Conservation (phyloP, 768 basidiomycete genomes). For the Boletus rufocinnamomeus region DNA sequence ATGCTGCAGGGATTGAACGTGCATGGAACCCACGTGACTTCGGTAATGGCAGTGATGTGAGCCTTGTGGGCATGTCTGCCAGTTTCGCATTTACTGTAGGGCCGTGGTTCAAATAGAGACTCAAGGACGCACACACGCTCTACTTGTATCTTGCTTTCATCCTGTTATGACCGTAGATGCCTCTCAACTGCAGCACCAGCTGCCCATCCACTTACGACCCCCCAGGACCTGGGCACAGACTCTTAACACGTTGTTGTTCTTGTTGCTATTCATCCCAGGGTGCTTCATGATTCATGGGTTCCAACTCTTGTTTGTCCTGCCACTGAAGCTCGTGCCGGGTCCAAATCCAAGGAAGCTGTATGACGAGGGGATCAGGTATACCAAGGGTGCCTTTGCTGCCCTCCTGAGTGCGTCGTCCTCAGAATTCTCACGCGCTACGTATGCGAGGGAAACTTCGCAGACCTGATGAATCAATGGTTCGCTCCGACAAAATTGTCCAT, state of each 20-base stretch:
- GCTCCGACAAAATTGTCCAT: constrained; percentile 73
- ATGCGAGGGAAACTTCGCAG: constrained; percentile 37
- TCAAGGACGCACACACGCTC: constrained; percentile 1
- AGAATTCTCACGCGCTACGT: not conserved
- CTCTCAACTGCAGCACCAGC: constrained; percentile 35
- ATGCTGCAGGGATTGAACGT: constrained; percentile 22
- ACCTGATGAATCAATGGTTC: constrained; percentile 80
- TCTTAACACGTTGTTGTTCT: constrained; percentile 52
- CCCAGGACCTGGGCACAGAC: constrained; percentile 53
- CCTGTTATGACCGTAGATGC: constrained; percentile 23
- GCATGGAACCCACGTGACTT: constrained; percentile 30
- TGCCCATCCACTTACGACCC: constrained; percentile 57
- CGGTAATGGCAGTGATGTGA: constrained; percentile 11
- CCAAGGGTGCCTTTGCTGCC: constrained; percentile 80
- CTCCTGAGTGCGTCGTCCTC: constrained; percentile 59
- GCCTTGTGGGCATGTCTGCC: not conserved
- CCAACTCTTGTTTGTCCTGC: constrained; percentile 72
- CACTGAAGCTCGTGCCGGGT: constrained; percentile 66
- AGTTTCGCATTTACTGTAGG: constrained; percentile 1
- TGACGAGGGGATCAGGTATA: constrained; percentile 70
- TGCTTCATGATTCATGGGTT: constrained; percentile 69
- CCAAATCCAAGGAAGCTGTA: constrained; percentile 56
- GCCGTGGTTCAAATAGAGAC: constrained; percentile 17
- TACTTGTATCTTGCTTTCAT: constrained; percentile 1
- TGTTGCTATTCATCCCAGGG: constrained; percentile 59